Evolutionary conservation across 2,329 filamentous ascomycete species (phyloP), one percentile per base, ranked within the genome.

Genomic region (Penicillium decumbens): DNA sequence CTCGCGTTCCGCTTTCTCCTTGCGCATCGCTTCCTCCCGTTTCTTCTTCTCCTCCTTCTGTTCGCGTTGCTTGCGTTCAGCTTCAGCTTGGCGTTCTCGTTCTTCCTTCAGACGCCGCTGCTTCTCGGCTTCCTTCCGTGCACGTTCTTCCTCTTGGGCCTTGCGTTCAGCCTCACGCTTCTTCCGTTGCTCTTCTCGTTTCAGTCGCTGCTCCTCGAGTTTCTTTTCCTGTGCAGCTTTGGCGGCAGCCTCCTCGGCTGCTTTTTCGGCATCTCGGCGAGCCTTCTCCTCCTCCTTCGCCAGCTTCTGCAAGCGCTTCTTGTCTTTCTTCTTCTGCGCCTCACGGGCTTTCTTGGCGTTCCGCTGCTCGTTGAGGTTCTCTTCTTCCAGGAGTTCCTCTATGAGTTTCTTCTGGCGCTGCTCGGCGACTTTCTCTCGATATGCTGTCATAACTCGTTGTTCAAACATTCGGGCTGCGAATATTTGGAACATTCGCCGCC

Each of bases 381-480:
- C 81, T 68, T 98, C 93, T 66, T 95, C 89, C 58, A 91, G 85
- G 2, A 96, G 77, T 69, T 98, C 93, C 67, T 96, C 88, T 24
- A 98, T 78, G 20, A 98, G 83, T 68, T 90, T 90, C 64, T 88
- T 80, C 66, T 96, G 92, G 25, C 93, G 88, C 73, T 98, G 92
- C 61, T 86, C 84, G 15, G 93, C 89, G 3, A 98, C 92, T 69
- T 96, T 96, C 74, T 97, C 92, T 69, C 90, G 88, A 73, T 98
- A 98, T n/a, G 93, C 93, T 37, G 88, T 92, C 51, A 98, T 79
- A 20, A 98, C 93, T 56, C 93, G 82, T 70, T 98, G 93, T 74
- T 98, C 93, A 70, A 98, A 98, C 93, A 98, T 98, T 56, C 93
- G 85, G 50, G 93, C 93, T 53, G 93, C 93, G 71, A 98, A 98